A percentile compares a stretch with the other conserved stretches of the same genome.
These are phyloP conservation scores for Rhynchospora pubera DNA, from an alignment of 176 grass and related monocot genomes.

Conservation along the genomic window DNA sequence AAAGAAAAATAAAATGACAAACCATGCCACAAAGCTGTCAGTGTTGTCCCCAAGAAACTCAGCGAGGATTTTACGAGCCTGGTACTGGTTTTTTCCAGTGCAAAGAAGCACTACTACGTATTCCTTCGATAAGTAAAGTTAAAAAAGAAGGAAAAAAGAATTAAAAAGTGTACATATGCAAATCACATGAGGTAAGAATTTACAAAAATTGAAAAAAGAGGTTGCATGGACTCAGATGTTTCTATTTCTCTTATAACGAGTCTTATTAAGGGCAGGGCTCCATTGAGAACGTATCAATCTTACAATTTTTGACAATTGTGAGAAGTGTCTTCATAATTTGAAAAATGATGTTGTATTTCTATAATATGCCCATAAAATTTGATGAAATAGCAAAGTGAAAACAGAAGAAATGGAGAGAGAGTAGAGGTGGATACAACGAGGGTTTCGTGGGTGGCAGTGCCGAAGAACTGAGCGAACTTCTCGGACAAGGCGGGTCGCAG, in stretches of 20 bases:
- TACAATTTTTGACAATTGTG: neutral
- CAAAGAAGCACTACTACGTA: slow-evolving; percentile 83
- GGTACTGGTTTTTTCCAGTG: slow-evolving; percentile 84
- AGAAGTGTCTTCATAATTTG: neutral
- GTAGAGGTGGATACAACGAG: neutral
- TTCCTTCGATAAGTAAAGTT: slow-evolving; percentile 42
- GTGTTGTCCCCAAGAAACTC: slow-evolving; percentile 79
- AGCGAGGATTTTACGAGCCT: slow-evolving; percentile 67
- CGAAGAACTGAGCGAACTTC: slow-evolving; percentile 1
- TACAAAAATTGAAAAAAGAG: neutral
- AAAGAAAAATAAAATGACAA: neutral
- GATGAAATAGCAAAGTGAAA: neutral
- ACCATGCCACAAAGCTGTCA: slow-evolving; percentile 79
- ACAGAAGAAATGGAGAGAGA: neutral
- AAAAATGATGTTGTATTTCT: neutral
- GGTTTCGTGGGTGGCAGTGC: neutral
- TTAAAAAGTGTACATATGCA: neutral
- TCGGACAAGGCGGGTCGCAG: neutral
- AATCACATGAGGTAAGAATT: neutral
- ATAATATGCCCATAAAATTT: neutral
- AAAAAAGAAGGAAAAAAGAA: slow-evolving; percentile 27
- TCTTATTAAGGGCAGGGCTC: neutral
- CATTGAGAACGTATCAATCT: neutral
- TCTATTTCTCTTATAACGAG: neutral
- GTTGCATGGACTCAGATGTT: neutral